phyloP scores from a whole-genome alignment of 495 filamentous ascomycete species.

The Bacidia rubella region DNA sequence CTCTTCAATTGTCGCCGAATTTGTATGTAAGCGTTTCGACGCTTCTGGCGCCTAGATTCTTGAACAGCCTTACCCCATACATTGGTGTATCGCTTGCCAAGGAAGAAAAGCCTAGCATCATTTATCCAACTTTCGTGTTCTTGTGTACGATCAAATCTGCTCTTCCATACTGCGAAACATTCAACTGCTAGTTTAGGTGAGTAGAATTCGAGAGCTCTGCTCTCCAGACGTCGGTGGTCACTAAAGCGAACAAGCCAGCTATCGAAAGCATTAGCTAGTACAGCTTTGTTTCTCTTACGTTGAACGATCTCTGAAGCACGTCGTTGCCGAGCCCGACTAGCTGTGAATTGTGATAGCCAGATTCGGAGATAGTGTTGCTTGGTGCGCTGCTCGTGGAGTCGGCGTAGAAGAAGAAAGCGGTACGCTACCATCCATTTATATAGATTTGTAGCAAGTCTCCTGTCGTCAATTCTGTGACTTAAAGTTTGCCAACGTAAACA shows the following conservation, averaged over 20 bases:
- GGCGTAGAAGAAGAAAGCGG: conserved; percentile 36
- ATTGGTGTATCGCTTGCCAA: conserved; percentile 38
- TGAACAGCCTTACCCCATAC: conserved; percentile 40
- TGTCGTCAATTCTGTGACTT: conserved; percentile 41
- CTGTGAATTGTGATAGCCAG: conserved; percentile 26
- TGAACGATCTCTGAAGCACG: conserved; percentile 10
- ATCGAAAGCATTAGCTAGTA: conserved; percentile 27
- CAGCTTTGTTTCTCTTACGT: conserved; percentile 22
- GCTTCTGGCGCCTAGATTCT: conserved; percentile 38
- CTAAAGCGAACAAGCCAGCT: conserved; percentile 32
- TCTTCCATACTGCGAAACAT: conserved; percentile 34
- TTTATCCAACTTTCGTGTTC: conserved; percentile 40
- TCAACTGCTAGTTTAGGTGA: conserved; percentile 35
- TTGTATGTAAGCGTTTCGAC: conserved; percentile 45
- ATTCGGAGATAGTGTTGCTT: conserved; percentile 31
- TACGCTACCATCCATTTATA: conserved; percentile 53
- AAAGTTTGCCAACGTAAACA: conserved; percentile 43
- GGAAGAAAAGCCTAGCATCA: conserved; percentile 47
- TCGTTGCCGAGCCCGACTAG: conserved; percentile 23
- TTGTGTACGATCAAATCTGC: conserved; percentile 30
- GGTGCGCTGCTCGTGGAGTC: conserved; percentile 38
- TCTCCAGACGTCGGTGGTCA: conserved; percentile 32
- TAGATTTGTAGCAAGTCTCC: conserved; percentile 41
- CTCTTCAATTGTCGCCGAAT: conserved; percentile 46
- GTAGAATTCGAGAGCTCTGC: conserved; percentile 40